A percentile compares a stretch with the other conserved stretches of the same genome.
Evolutionary conservation across 2,329 filamentous ascomycete species (phyloP).

Genomic region (Sporothrix phasma): DNA sequence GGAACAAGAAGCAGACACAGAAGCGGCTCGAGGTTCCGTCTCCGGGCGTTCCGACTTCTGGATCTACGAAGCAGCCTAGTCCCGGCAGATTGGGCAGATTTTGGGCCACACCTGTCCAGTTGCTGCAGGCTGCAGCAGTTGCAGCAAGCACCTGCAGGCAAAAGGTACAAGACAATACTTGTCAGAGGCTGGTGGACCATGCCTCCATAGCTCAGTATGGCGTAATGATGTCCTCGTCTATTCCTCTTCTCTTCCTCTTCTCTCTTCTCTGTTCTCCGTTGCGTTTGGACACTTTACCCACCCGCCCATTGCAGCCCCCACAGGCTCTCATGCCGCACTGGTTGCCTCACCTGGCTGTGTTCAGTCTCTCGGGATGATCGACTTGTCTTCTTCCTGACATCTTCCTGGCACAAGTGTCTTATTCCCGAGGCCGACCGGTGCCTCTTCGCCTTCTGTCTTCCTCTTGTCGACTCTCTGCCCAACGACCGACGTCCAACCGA

Average conservation of each 20-base stretch:
- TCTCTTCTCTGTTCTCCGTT: background rate
- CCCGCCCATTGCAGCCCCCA: background rate
- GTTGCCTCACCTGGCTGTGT: background rate
- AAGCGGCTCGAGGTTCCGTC: background rate
- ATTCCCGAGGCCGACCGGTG: too few species aligned
- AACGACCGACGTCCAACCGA: background rate
- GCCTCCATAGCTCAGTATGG: background rate
- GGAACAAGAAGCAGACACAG: background rate
- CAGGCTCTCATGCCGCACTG: background rate
- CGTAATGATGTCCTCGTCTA: background rate
- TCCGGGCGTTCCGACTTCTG: constrained; percentile 1
- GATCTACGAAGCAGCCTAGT: background rate
- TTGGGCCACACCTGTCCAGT: background rate
- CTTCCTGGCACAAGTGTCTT: background rate
- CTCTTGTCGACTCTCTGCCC: background rate
- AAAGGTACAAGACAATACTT: background rate
- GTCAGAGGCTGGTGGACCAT: too few species aligned
- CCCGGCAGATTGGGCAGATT: constrained; percentile 6
- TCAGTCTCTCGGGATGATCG: background rate
- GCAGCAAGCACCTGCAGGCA: background rate
- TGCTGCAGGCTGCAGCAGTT: background rate
- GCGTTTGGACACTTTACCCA: too few species aligned
- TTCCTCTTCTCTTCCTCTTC: background rate
- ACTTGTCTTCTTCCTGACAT: background rate
- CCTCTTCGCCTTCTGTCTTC: background rate